Percentiles rank a stretch among this genome's conserved stretches.
Evolutionary conservation across 2,329 filamentous ascomycete species (phyloP).

Genomic region (Colletotrichum tabaci): DNA sequence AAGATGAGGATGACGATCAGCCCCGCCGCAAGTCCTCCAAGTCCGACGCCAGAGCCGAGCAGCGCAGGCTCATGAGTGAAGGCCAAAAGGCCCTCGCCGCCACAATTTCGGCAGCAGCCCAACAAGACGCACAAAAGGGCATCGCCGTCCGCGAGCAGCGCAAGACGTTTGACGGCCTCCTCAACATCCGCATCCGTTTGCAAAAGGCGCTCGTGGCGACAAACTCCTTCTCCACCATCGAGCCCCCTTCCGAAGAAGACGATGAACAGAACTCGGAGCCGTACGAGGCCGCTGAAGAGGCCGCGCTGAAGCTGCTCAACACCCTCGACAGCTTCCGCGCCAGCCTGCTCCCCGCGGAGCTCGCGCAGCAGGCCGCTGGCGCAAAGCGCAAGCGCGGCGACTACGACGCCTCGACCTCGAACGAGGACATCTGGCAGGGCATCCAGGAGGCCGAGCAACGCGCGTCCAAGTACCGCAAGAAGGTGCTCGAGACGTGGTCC

Average conservation of each 20-base stretch:
- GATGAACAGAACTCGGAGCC: constrained; percentile 61
- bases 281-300: constrained; percentile 85
- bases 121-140: constrained; percentile 87
- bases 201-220: constrained; percentile 90
- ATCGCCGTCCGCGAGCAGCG: constrained; percentile 88
- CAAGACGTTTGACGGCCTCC: constrained; percentile 86
- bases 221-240: constrained; percentile 76
- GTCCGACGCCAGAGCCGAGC: constrained; percentile 64
- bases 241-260: constrained; percentile 58
- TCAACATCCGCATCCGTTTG: constrained; percentile 91
- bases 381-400: constrained; percentile 74
- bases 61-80: constrained; percentile 77
- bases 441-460: constrained; percentile 77
- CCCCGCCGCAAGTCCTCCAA: constrained; percentile 28
- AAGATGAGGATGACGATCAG: constrained; percentile 47
- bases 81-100: constrained; percentile 77
- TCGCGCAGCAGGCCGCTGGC: constrained; percentile 59
- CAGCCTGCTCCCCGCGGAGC: constrained; percentile 65
- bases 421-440: constrained; percentile 78
- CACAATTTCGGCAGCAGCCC: constrained; percentile 74
- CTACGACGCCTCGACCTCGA: constrained; percentile 67
- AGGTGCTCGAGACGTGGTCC: constrained; percentile 91
- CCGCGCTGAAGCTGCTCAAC: constrained; percentile 88
- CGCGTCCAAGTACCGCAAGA: constrained; percentile 74
- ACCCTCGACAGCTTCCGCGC: constrained; percentile 80